phyloP scores from a whole-genome alignment of 306 rosid species.

The Psophocarpus tetragonolobus region DNA sequence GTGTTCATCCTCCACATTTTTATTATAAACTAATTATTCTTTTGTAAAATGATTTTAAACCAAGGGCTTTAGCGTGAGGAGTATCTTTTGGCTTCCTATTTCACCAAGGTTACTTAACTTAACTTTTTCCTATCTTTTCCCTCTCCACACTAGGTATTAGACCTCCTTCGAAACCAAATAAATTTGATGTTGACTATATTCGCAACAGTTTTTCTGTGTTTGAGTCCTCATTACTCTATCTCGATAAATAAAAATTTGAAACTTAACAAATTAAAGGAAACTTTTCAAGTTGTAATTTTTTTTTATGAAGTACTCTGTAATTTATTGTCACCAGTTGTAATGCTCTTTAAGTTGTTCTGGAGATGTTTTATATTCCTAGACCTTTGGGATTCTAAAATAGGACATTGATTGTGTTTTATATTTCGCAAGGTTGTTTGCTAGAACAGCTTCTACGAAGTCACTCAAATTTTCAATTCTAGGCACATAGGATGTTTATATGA shows the following conservation, averaged over 20 bases:
- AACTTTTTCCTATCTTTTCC: not conserved
- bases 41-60: not conserved
- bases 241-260: no score
- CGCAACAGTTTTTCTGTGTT: not conserved
- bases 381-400: not conserved
- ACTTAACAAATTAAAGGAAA: no score
- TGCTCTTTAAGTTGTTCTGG: not conserved
- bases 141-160: not conserved
- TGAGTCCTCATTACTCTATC: not conserved
- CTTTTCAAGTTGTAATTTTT: no score
- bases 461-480: not conserved
- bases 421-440: not conserved
- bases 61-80: not conserved
- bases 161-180: not conserved
- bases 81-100: not conserved
- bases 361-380: not conserved
- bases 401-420: not conserved
- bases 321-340: not conserved
- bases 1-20: not conserved
- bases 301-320: no score
- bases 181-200: not conserved
- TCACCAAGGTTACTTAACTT: not conserved
- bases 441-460: not conserved
- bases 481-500: not conserved
- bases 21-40: not conserved